phyloP scores from a whole-genome alignment of 108 stramenopile species.

The Pseudonitzschia delicatissima region DNA sequence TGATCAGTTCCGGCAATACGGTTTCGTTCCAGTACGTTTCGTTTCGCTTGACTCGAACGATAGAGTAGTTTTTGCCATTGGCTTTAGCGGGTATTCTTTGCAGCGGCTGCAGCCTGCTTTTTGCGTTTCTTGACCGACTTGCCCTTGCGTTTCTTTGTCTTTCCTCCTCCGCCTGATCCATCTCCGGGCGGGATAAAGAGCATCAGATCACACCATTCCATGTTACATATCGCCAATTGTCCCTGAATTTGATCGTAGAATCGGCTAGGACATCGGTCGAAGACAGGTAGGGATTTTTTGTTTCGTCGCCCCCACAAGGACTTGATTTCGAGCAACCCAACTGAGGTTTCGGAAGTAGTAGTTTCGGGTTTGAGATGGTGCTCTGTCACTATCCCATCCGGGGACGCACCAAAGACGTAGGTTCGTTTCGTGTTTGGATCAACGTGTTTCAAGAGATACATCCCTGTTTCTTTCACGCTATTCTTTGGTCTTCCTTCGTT shows the following conservation, averaged over 20 bases:
- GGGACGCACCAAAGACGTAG: slow-evolving; percentile 31
- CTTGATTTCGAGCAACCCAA: slow-evolving; percentile 41
- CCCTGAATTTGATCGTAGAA: slow-evolving; percentile 45
- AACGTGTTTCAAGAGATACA: slow-evolving; percentile 13
- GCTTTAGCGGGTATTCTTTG: background rate
- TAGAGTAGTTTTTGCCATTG: slow-evolving; percentile 22
- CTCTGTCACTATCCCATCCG: slow-evolving; percentile 37
- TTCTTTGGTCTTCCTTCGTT: background rate
- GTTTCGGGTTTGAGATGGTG: background rate
- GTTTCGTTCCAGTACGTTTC: slow-evolving; percentile 28
- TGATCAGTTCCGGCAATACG: slow-evolving; percentile 17
- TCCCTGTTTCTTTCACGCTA: slow-evolving; percentile 29
- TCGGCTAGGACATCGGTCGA: slow-evolving; percentile 31
- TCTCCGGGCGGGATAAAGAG: slow-evolving; percentile 27
- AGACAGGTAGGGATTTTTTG: slow-evolving; percentile 18
- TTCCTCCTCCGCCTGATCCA: background rate
- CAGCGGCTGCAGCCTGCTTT: background rate
- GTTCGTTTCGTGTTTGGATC: slow-evolving; percentile 2
- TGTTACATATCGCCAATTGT: slow-evolving; percentile 35
- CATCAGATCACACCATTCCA: slow-evolving; percentile 43
- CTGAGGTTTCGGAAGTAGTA: background rate
- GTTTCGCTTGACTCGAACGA: slow-evolving; percentile 32
- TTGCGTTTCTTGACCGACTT: background rate
- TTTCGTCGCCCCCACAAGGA: slow-evolving; percentile 32
- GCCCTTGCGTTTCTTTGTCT: background rate